Evolutionary conservation across 495 filamentous ascomycete species (phyloP).

Genomic region (Podospora pseudopauciseta): DNA sequence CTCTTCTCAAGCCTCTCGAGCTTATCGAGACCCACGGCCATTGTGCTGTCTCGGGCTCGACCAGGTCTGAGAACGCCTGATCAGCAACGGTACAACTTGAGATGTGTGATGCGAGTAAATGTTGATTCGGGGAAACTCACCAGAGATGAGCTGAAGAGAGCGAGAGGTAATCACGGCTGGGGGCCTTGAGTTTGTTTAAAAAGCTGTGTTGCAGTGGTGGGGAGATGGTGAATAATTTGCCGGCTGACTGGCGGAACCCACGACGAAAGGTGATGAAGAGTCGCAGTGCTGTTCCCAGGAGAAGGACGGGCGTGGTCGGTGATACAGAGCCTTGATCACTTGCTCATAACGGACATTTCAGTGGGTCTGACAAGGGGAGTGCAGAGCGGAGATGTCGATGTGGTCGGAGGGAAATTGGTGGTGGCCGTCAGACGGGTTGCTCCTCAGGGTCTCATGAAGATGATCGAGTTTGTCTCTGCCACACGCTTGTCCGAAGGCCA

Average conservation of each 20-base stretch:
- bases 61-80: not conserved
- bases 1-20: conserved; percentile 26
- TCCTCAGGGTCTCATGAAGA: conserved; percentile 2
- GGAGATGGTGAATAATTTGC: no score
- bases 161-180: not conserved
- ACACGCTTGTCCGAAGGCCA: not conserved
- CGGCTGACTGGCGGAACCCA: not conserved
- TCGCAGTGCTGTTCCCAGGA: not conserved
- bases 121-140: not conserved
- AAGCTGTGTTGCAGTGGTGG: not conserved
- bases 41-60: conserved; percentile 6
- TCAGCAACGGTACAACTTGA: not conserved
- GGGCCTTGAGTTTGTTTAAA: not conserved
- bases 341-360: not conserved
- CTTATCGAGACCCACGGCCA: conserved; percentile 26
- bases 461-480: not conserved
- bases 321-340: not conserved
- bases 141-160: not conserved
- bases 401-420: conserved; percentile 7
- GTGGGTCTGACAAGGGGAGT: not conserved
- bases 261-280: not conserved
- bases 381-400: not conserved
- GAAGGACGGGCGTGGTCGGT: not conserved
- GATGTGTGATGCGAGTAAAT: not conserved
- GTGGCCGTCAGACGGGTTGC: not conserved